Base-by-base conservation (phyloP, 306 rosid genomes). In the Neltuma alba region DNA sequence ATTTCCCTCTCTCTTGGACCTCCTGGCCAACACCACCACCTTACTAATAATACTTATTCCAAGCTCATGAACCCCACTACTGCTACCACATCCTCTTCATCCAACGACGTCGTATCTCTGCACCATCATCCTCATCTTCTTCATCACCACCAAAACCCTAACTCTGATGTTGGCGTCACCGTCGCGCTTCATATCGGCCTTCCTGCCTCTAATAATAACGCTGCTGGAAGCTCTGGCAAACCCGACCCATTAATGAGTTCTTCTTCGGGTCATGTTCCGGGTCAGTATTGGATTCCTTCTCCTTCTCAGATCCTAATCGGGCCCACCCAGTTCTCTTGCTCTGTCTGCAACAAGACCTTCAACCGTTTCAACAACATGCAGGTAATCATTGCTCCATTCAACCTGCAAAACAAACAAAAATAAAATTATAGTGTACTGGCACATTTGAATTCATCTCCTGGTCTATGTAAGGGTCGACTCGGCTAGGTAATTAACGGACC, bases 321-420 rank as follows among this genome's bases (percentile, higher is more conserved):
- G 25, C 97, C 97, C 28, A 91, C 98, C 9, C 98, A 94, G 82
- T 94, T 94, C 91, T 92, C 99, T 81, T 94, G 97, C 91, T 74
- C 89, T 3, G 97, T 94, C 74, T 94, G 99, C 89, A 83, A 81
- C 86, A 94, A 94, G 84, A 91, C 95, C 83, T 94, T 94, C 95
- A 92, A 86, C 87, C 85, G 99, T 80, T 94, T 85, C 94, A 94
- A 94, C 89, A 94, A 94, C 86, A 94, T 94, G 99, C 99, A 92
- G 99, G 99, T 94, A 34, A 34, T 65, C 45, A 36, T 36, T 65
- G 23, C 23, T 62, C 41, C 47, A 20, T 21, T 36, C 47, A 60
- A 6, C 66, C 6, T 48, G 5, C 7, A 5, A 5, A 28, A 27
- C 28, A 1, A 62, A 60, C 1, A 31, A 62, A 7, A 34, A 18